Evolutionary conservation across 2,329 filamentous ascomycete species (phyloP), one percentile per base, ranked within the genome.

Genomic region (Calonectria henricotiae): DNA sequence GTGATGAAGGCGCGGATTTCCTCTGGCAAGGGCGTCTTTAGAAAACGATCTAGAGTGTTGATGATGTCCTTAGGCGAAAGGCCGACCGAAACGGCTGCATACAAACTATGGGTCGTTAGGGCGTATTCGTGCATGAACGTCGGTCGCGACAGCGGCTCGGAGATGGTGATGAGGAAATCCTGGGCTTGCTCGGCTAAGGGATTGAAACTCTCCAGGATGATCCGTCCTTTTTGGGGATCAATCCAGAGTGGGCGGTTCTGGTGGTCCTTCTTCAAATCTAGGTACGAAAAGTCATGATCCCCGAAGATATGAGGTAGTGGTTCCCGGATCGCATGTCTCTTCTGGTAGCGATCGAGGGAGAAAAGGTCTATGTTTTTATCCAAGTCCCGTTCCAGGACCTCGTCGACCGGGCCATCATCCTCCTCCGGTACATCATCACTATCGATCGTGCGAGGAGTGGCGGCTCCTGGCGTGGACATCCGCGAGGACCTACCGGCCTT

Each of bases 41-140:
- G 94, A 75, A 98, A 92, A 43, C 92, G 90, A 76, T 98, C 94
- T 62, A 98, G 87, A 43, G 95, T 94, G 75, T 92, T 92, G 77
- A 98, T 94, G 73, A 98, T 98, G 81, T 98, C 95, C 63, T 93
- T 87, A 23, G 94, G 94, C 62, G 94, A 92, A 70, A 98, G 85
- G n/a, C 96, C 96, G 69, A 98, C 95, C 7, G 95, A 98, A 4
- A 98, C 94, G 46, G 96, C 96, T 35, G 96, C 96, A 82, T 98
- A 98, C 65, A 99, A 87, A 82, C 94, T 98, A 83, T 98, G 95
- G 27, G 93, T 91, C 2, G 95, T 98, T 77, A 99, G 89, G 67
- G 92, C 90, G 82, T 98, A 98, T 83, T 99, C 96, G 85, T 98
- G 96, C 73, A 98, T 90, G 79, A 95, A 96, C 5, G 91, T 93